phyloP scores from a whole-genome alignment of 2,329 filamentous ascomycete genomes.

The Chalaropsis ovoidea region DNA sequence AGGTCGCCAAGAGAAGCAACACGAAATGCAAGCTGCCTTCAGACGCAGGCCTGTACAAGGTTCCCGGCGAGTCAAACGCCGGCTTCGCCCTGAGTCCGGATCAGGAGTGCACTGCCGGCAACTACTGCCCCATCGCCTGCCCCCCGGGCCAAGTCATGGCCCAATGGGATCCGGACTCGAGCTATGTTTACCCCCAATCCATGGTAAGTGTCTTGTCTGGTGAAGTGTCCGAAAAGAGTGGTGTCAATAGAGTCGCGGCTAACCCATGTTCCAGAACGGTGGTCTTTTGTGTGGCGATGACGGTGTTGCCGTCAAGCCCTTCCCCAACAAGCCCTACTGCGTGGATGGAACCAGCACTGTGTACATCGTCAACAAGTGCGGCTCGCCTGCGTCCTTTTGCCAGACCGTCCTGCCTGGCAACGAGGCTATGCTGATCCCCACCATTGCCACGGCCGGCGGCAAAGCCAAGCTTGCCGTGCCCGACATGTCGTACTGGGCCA shows the following conservation, averaged over 20 bases:
- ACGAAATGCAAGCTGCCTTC: conserved; percentile 53
- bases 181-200: conserved; percentile 58
- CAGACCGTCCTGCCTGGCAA: conserved; percentile 71
- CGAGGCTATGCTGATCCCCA: conserved; percentile 74
- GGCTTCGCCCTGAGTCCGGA: conserved; percentile 76
- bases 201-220: conserved; percentile 46
- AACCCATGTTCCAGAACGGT: conserved; percentile 46
- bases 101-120: conserved; percentile 54
- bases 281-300: conserved; percentile 60
- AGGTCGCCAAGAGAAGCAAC: conserved; percentile 25
- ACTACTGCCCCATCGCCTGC: conserved; percentile 68
- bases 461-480: conserved; percentile 55
- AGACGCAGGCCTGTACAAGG: conserved; percentile 54
- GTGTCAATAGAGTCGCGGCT: conserved; percentile 19
- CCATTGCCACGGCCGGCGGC: conserved; percentile 48
- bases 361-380: conserved; percentile 55
- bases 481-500: conserved; percentile 57
- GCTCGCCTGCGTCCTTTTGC: conserved; percentile 57
- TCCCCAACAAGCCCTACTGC: conserved; percentile 58
- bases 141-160: conserved; percentile 64
- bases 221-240: neutral
- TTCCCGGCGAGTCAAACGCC: conserved; percentile 54
- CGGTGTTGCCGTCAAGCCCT: conserved; percentile 59
- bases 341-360: conserved; percentile 57
- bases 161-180: conserved; percentile 65